These are phyloP conservation scores for Logfia minima DNA, from an alignment of 129 eudicot genomes.

Conservation along the genomic window DNA sequence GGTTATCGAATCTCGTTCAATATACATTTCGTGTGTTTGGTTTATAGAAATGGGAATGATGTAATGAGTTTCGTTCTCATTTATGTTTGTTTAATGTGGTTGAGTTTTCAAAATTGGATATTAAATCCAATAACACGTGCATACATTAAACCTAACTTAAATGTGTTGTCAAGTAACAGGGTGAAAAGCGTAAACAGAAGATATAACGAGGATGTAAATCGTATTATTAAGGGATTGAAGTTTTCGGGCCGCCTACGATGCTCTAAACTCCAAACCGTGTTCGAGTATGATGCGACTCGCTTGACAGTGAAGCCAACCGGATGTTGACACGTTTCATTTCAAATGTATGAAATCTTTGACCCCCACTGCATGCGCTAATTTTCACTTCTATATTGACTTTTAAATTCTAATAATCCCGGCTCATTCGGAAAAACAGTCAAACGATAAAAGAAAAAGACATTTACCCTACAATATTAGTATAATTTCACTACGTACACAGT, in stretches of 20 bases:
- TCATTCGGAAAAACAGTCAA: background rate
- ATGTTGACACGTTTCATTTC: conserved; percentile 22
- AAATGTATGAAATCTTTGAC: conserved; percentile 10
- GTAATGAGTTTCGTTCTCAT: background rate
- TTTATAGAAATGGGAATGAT: background rate
- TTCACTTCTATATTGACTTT: conserved; percentile 1
- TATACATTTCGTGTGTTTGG: background rate
- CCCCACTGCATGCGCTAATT: conserved; percentile 16
- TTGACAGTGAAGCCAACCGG: conserved; percentile 14
- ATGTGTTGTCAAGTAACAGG: background rate
- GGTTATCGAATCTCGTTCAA: too few species aligned
- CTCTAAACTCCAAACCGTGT: conserved; percentile 26
- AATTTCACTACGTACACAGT: too few species aligned
- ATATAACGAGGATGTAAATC: conserved; percentile 7
- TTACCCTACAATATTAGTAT: too few species aligned
- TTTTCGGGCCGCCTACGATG: conserved; percentile 22
- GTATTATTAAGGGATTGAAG: background rate
- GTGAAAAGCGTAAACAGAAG: background rate
- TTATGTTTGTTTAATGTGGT: background rate
- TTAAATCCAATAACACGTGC: too few species aligned
- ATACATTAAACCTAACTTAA: background rate
- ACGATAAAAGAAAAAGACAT: too few species aligned
- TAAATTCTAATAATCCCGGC: background rate
- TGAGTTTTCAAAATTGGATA: too few species aligned
- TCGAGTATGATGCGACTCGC: conserved; percentile 15